Conservation (phyloP, 2,329 filamentous ascomycete genomes). For the Pyricularia pennisetigena region DNA sequence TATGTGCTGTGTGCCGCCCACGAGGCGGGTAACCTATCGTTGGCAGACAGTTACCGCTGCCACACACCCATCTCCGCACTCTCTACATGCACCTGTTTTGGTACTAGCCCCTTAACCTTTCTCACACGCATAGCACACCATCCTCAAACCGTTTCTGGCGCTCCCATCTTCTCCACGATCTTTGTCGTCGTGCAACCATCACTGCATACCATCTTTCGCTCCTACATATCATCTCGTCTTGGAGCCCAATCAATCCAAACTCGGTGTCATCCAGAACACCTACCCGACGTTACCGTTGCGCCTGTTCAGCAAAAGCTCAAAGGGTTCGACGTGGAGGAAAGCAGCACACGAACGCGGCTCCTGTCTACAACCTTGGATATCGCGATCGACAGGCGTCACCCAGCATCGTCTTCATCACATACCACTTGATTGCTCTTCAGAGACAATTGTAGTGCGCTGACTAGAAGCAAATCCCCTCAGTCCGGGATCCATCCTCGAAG, state of each 20-base stretch:
- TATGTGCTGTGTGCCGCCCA: conserved; percentile 10
- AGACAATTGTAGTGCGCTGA: not conserved
- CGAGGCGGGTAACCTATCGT: conserved; percentile 15
- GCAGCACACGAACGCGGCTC: not conserved
- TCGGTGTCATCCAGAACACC: not conserved
- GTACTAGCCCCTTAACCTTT: conserved; percentile 7
- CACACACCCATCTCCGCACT: conserved; percentile 15
- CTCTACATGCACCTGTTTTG: conserved; percentile 7
- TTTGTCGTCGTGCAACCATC: conserved; percentile 6
- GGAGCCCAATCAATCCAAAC: not conserved
- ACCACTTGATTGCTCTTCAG: not conserved
- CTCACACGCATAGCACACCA: conserved; percentile 8
- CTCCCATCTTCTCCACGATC: conserved; percentile 9
- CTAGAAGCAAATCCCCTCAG: not conserved
- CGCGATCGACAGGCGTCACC: not conserved
- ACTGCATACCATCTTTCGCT: conserved; percentile 4
- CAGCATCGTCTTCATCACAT: not conserved
- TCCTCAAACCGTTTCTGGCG: not conserved
- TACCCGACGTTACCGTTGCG: too few species aligned
- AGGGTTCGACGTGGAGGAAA: not conserved
- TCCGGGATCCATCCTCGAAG: not conserved
- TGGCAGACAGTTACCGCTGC: conserved; percentile 19
- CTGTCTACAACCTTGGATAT: not conserved
- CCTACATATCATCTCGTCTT: not conserved
- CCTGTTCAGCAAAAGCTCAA: not conserved